Percentiles rank a stretch among this genome's conserved stretches.
phyloP scores from a whole-genome alignment of 441 rosid species.

The Geranium incanum region DNA sequence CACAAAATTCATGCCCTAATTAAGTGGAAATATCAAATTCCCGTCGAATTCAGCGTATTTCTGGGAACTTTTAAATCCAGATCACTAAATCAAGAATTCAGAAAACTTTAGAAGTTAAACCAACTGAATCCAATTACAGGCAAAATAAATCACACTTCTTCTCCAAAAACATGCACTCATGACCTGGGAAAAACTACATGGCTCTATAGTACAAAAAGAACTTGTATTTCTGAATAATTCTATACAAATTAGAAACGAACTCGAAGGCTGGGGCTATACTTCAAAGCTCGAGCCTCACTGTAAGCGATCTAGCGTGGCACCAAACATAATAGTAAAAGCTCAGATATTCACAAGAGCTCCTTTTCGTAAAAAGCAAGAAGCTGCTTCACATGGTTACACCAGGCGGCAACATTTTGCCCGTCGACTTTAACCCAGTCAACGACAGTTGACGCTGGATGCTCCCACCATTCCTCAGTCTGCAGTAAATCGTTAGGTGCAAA shows the following conservation, averaged over 20 bases:
- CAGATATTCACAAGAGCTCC: constrained; percentile 37
- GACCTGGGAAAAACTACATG: background rate
- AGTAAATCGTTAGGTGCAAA: constrained; percentile 16
- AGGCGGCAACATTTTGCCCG: constrained; percentile 70
- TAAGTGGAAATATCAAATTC: too few species aligned
- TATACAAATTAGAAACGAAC: constrained; percentile 15
- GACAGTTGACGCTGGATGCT: constrained; percentile 83
- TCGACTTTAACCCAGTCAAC: constrained; percentile 86
- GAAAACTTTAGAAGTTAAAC: too few species aligned
- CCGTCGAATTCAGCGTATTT: too few species aligned
- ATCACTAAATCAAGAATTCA: too few species aligned
- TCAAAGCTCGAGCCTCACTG: too few species aligned
- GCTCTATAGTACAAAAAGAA: background rate
- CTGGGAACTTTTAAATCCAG: too few species aligned
- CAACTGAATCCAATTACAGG: too few species aligned
- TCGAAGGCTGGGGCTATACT: background rate
- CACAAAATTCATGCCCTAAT: too few species aligned
- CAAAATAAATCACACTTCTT: background rate
- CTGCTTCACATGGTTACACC: constrained; percentile 90
- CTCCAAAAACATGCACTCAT: background rate
- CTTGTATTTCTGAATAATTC: constrained; percentile 5
- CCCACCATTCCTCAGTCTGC: constrained; percentile 97
- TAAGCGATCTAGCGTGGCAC: too few species aligned
- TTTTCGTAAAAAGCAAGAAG: constrained; percentile 77
- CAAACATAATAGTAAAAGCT: background rate